Conservation (phyloP, 2,329 filamentous ascomycete genomes). For the Calonectria honghensis region DNA sequence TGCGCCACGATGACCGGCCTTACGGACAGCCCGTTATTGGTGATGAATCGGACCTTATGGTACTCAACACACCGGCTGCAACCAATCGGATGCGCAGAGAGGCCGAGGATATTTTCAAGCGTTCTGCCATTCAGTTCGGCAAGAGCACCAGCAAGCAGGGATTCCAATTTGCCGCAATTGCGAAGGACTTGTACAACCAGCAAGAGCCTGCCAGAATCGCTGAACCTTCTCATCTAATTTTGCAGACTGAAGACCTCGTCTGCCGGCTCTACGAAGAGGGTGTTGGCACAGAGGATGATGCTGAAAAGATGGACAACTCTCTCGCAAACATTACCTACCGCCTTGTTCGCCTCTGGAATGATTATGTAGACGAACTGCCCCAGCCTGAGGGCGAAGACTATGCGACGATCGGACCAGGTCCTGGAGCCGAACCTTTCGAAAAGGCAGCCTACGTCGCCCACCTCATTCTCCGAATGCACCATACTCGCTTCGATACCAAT, state of each 20-base stretch:
- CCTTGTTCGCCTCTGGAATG: slow-evolving; percentile 74
- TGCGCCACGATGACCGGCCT: slow-evolving; percentile 65
- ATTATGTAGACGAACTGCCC: slow-evolving; percentile 69
- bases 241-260: slow-evolving; percentile 84
- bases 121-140: slow-evolving; percentile 68
- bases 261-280: slow-evolving; percentile 78
- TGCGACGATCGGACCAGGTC: slow-evolving; percentile 79
- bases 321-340: slow-evolving; percentile 72
- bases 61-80: slow-evolving; percentile 73
- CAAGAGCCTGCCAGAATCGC: slow-evolving; percentile 75
- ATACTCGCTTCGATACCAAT: slow-evolving; percentile 71
- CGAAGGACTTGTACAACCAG: slow-evolving; percentile 79
- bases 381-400: slow-evolving; percentile 71
- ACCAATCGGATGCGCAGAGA: slow-evolving; percentile 72
- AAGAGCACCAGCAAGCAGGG: slow-evolving; percentile 69
- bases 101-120: slow-evolving; percentile 74
- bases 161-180: slow-evolving; percentile 81
- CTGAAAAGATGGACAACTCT: slow-evolving; percentile 73
- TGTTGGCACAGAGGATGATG: slow-evolving; percentile 73
- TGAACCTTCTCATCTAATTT: slow-evolving; percentile 83
- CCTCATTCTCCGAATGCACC: slow-evolving; percentile 86
- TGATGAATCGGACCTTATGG: slow-evolving; percentile 71
- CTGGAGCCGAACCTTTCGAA: slow-evolving; percentile 77
- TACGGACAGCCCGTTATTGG: slow-evolving; percentile 64
- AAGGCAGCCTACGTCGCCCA: slow-evolving; percentile 88